Evolutionary conservation across 306 rosid species (phyloP).

Genomic region (Quercus rubra): DNA sequence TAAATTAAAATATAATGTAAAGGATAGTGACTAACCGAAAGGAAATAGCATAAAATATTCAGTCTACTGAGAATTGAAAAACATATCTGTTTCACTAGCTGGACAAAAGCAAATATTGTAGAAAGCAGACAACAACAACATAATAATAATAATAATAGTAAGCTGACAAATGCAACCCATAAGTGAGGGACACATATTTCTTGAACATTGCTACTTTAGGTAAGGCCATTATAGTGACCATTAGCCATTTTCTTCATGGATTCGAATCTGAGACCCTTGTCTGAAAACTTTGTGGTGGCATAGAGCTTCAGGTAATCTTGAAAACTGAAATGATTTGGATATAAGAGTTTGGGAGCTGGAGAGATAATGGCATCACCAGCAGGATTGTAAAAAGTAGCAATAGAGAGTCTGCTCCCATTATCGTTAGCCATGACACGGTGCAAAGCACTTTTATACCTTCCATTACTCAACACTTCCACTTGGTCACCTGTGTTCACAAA

Average conservation of each 20-base stretch:
- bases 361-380: slow-evolving; percentile 61
- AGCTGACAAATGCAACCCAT: neutral
- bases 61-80: neutral
- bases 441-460: slow-evolving; percentile 52
- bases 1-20: no score
- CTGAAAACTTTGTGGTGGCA: slow-evolving; percentile 66
- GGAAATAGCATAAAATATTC: neutral
- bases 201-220: slow-evolving; percentile 7
- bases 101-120: neutral
- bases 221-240: slow-evolving; percentile 18
- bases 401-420: slow-evolving; percentile 68
- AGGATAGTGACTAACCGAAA: neutral
- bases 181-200: neutral
- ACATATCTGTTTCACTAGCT: neutral
- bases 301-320: slow-evolving; percentile 74
- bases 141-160: neutral
- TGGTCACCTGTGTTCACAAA: slow-evolving; percentile 93
- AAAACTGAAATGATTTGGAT: slow-evolving; percentile 51
- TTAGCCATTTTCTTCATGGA: slow-evolving; percentile 52
- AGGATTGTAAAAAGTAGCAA: slow-evolving; percentile 83
- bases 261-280: slow-evolving; percentile 62
- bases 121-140: neutral
- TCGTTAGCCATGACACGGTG: slow-evolving; percentile 78
- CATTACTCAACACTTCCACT: slow-evolving; percentile 65
- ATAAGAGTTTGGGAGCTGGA: slow-evolving; percentile 58